Evolutionary conservation across 805 yeast genomes (phyloP).

Genomic region (Helenozyma baotianmanensis): DNA sequence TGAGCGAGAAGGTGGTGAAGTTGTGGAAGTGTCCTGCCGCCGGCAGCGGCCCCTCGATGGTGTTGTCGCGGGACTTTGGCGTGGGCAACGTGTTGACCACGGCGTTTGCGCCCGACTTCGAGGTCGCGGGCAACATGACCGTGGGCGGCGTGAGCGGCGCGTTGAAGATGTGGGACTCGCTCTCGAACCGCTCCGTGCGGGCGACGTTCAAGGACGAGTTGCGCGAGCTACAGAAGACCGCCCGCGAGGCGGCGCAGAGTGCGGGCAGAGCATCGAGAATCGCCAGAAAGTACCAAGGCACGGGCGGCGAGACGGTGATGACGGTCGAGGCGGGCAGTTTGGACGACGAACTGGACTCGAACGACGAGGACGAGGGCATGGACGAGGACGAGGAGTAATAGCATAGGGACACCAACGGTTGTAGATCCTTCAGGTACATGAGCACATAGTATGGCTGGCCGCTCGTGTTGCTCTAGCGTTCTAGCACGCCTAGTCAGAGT

Average conservation of each 20-base stretch:
- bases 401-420: too few species aligned
- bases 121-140: constrained; percentile 76
- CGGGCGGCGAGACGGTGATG: constrained; percentile 50
- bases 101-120: constrained; percentile 81
- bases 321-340: constrained; percentile 58
- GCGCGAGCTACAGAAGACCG: constrained; percentile 47
- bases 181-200: constrained; percentile 77
- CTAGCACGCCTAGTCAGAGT: too few species aligned
- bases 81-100: constrained; percentile 86
- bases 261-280: constrained; percentile 66
- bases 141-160: constrained; percentile 85
- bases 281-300: constrained; percentile 62
- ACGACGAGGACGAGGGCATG: constrained; percentile 38
- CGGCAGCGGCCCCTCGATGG: constrained; percentile 66
- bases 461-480: too few species aligned
- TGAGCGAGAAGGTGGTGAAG: constrained; percentile 83
- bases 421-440: too few species aligned
- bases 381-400: constrained; percentile 7
- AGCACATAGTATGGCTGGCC: too few species aligned
- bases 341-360: constrained; percentile 55
- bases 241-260: constrained; percentile 52
- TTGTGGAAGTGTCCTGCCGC: constrained; percentile 72
- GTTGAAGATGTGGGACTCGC: constrained; percentile 88
- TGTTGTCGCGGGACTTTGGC: constrained; percentile 85
- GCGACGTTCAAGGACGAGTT: constrained; percentile 59